A percentile compares a stretch with the other conserved stretches of the same genome.
Conservation (phyloP, 371 early-diverging fungal genomes). For the Mucor piriformis region DNA sequence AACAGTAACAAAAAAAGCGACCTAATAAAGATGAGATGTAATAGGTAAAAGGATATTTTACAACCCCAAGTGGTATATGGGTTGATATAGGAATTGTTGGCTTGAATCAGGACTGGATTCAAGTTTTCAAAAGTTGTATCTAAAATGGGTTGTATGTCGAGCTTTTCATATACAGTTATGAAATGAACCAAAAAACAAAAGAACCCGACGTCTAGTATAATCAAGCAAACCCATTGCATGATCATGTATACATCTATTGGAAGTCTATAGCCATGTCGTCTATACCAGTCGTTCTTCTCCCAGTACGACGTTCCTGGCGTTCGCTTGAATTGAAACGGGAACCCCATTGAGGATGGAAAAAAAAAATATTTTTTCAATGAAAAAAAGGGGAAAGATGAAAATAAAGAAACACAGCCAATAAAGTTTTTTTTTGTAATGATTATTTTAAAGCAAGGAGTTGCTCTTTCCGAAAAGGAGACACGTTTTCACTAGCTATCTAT, state of each 20-base stretch:
- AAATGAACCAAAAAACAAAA: constrained; percentile 47
- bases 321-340: constrained; percentile 5
- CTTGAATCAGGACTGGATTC: background rate
- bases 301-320: constrained; percentile 11
- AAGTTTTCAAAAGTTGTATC: background rate
- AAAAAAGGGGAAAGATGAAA: background rate
- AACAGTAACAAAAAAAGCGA: background rate
- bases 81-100: background rate
- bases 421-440: background rate
- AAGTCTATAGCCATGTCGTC: constrained; percentile 60
- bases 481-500: too few relatives aligned
- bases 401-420: background rate
- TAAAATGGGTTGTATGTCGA: background rate
- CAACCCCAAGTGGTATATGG: background rate
- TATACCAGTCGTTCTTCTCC: constrained; percentile 62
- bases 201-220: constrained; percentile 46
- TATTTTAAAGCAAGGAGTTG: too few relatives aligned
- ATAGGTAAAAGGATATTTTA: constrained; percentile 30
- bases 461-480: too few relatives aligned
- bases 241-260: constrained; percentile 64
- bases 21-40: background rate
- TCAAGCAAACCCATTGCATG: constrained; percentile 52
- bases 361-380: background rate
- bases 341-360: background rate
- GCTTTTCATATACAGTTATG: constrained; percentile 7